Evolutionary conservation across 2,329 filamentous ascomycete species (phyloP).

Genomic region (Cytospora leucostoma): DNA sequence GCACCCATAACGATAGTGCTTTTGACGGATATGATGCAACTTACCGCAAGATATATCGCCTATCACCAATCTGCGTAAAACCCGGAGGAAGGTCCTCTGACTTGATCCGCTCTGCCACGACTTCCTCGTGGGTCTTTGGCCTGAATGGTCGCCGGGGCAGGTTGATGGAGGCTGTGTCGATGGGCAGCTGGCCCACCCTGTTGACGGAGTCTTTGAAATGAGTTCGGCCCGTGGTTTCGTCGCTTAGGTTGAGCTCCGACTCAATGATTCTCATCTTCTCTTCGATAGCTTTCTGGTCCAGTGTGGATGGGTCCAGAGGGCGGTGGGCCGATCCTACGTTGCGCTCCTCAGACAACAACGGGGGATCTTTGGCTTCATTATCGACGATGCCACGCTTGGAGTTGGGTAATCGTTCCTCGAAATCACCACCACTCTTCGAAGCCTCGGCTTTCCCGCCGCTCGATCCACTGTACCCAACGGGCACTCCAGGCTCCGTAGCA

Average conservation of each 20-base stretch:
- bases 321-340: not conserved
- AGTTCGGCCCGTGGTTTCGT: slow-evolving; percentile 25
- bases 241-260: slow-evolving; percentile 30
- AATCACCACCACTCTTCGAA: slow-evolving; percentile 6
- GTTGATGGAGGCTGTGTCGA: slow-evolving; percentile 32
- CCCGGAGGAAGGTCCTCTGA: slow-evolving; percentile 51
- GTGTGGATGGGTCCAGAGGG: slow-evolving; percentile 11
- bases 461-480: slow-evolving; percentile 3
- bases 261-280: slow-evolving; percentile 33
- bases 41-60: slow-evolving; percentile 64
- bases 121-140: slow-evolving; percentile 57
- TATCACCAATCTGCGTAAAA: slow-evolving; percentile 47
- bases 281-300: slow-evolving; percentile 26
- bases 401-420: not conserved
- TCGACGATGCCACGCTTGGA: slow-evolving; percentile 15
- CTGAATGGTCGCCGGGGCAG: slow-evolving; percentile 37
- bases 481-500: slow-evolving; percentile 1
- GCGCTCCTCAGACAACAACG: slow-evolving; percentile 2
- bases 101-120: slow-evolving; percentile 48
- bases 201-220: slow-evolving; percentile 27
- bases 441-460: not conserved
- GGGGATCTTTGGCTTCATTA: not conserved
- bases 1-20: too few species aligned
- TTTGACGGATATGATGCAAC: slow-evolving; percentile 28
- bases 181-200: slow-evolving; percentile 32